These are phyloP conservation scores for Nicotiana rustica DNA, from an alignment of 305 asterid genomes.

Conservation along the genomic window DNA sequence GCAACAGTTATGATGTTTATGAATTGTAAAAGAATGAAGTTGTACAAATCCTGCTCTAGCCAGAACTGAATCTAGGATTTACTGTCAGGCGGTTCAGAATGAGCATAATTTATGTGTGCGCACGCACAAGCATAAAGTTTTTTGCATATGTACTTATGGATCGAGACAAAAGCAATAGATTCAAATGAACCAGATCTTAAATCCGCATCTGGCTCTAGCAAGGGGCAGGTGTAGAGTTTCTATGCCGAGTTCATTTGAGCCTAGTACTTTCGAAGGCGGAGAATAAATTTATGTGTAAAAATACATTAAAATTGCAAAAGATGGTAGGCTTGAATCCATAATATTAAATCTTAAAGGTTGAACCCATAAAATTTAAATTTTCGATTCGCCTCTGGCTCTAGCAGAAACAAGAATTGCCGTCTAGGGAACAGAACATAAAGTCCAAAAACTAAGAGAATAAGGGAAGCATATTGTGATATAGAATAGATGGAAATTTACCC, in stretches of 20 bases:
- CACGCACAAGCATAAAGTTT: not conserved
- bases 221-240: too few species aligned
- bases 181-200: not conserved
- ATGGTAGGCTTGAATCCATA: too few species aligned
- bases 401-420: not conserved
- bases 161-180: not conserved
- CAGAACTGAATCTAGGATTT: not conserved
- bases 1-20: not conserved
- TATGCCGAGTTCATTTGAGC: too few species aligned
- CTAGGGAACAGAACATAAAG: slow-evolving; percentile 1
- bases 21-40: not conserved
- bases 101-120: not conserved
- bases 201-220: not conserved
- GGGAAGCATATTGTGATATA: not conserved
- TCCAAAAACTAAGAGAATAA: not conserved
- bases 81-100: not conserved
- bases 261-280: too few species aligned
- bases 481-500: slow-evolving; percentile 55
- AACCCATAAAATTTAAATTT: too few species aligned
- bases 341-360: not conserved
- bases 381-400: not conserved
- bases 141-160: not conserved
- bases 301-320: too few species aligned
- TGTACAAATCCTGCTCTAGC: not conserved
- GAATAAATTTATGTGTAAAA: too few species aligned